Evolutionary conservation across 345 rosid genomes (phyloP).

Genomic region (Pistacia vera): DNA sequence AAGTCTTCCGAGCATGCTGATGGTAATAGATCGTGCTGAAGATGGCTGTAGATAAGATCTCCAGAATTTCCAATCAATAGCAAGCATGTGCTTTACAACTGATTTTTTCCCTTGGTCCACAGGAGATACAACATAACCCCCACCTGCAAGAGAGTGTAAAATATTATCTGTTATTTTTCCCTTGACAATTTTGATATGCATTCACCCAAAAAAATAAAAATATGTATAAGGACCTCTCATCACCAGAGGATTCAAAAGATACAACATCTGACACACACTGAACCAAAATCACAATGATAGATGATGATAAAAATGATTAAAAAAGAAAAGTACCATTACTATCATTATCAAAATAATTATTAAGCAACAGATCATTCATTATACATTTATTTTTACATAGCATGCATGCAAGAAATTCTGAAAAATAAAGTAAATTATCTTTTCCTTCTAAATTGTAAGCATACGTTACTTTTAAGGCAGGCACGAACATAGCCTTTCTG

Average conservation of each 20-base stretch:
- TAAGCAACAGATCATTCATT: constrained; percentile 5
- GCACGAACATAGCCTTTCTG: constrained; percentile 85
- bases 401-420: background rate
- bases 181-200: constrained; percentile 6
- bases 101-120: constrained; percentile 72
- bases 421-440: constrained; percentile 13
- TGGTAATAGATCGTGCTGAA: constrained; percentile 75
- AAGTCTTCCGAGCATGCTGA: constrained; percentile 86
- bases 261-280: background rate
- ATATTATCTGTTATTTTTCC: constrained; percentile 11
- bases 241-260: constrained; percentile 2
- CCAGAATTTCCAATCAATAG: constrained; percentile 95
- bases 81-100: constrained; percentile 95
- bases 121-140: constrained; percentile 92
- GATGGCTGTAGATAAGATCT: constrained; percentile 73
- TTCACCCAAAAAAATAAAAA: background rate
- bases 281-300: background rate
- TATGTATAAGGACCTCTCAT: background rate
- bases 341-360: background rate
- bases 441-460: constrained; percentile 44
- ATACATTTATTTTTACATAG: background rate
- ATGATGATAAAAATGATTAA: background rate
- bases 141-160: constrained; percentile 57
- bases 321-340: background rate
- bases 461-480: constrained; percentile 97